phyloP scores from a whole-genome alignment of 257 asterid species.

The Asclepias syriaca region DNA sequence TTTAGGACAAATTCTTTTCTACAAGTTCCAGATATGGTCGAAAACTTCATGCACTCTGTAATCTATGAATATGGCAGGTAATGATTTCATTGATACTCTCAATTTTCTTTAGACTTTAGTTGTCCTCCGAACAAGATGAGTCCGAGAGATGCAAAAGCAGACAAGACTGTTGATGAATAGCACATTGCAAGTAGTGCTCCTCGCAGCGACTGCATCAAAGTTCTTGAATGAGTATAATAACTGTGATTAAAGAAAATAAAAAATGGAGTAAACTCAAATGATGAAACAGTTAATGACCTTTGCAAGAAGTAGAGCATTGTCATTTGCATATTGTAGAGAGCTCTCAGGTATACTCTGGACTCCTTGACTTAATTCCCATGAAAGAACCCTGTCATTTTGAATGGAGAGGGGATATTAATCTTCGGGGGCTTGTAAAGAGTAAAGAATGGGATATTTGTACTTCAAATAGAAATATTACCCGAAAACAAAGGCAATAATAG shows the following conservation, averaged over 20 bases:
- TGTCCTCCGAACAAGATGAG: conserved; percentile 67
- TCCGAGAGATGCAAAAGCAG: conserved; percentile 52
- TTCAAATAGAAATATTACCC: conserved; percentile 40
- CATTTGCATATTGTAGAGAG: conserved; percentile 84
- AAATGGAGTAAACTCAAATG: conserved; percentile 1
- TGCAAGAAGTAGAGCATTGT: conserved; percentile 75
- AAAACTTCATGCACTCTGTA: not conserved
- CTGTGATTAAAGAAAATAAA: not conserved
- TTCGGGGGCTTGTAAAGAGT: not conserved
- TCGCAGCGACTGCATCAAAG: conserved; percentile 67
- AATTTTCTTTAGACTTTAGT: conserved; percentile 53
- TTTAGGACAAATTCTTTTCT: not conserved
- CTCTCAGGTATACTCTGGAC: conserved; percentile 65
- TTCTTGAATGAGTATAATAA: not conserved
- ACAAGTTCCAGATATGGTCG: not conserved
- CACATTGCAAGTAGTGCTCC: conserved; percentile 49
- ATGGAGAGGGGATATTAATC: conserved; percentile 1
- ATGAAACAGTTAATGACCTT: conserved; percentile 42
- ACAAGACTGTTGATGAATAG: conserved; percentile 61
- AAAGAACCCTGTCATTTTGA: conserved; percentile 49
- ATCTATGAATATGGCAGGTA: not conserved
- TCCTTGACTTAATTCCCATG: conserved; percentile 80
- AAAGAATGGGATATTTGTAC: conserved; percentile 7
- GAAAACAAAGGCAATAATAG: conserved; percentile 57
- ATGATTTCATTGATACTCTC: conserved; percentile 21